These are phyloP conservation scores for Botryotinia globosa DNA, from an alignment of 2,329 filamentous ascomycete genomes.

Conservation along the genomic window DNA sequence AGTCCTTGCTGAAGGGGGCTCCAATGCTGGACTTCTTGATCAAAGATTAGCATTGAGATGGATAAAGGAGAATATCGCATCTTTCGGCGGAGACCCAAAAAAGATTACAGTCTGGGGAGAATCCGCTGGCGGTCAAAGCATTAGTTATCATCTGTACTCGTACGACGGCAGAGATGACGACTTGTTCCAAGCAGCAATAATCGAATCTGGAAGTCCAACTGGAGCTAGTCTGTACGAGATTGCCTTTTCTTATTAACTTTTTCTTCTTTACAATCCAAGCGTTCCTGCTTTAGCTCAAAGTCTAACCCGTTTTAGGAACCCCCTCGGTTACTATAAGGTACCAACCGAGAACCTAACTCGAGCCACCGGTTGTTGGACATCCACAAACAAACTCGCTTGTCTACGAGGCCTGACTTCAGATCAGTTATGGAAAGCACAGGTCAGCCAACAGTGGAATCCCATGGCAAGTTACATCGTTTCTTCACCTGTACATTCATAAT, in stretches of 20 bases:
- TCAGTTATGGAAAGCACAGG: slow-evolving; percentile 24
- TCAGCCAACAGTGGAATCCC: slow-evolving; percentile 30
- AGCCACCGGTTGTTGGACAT: slow-evolving; percentile 29
- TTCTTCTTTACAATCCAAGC: background rate
- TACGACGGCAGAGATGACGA: slow-evolving; percentile 54
- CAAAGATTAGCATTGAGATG: slow-evolving; percentile 56
- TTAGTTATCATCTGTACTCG: slow-evolving; percentile 53
- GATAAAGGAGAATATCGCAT: slow-evolving; percentile 55
- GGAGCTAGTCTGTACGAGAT: slow-evolving; percentile 16
- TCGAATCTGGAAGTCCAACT: slow-evolving; percentile 48
- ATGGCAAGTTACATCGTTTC: background rate
- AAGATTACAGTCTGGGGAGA: slow-evolving; percentile 45
- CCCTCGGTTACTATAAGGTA: slow-evolving; percentile 39
- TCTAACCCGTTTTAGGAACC: slow-evolving; percentile 20
- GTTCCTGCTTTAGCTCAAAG: too few species aligned
- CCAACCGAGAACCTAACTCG: slow-evolving; percentile 42
- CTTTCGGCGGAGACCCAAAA: slow-evolving; percentile 43
- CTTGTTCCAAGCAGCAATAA: slow-evolving; percentile 53
- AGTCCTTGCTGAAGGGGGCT: slow-evolving; percentile 50
- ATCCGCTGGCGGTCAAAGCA: slow-evolving; percentile 51
- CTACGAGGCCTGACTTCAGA: slow-evolving; percentile 27
- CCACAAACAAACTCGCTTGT: slow-evolving; percentile 28
- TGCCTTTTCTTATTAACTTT: too few species aligned
- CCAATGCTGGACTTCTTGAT: slow-evolving; percentile 64
- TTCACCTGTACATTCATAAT: background rate